Percentiles rank a stretch among this genome's conserved stretches.
Evolutionary conservation across 1,284 basidiomycete species (phyloP).

Genomic region (Mycena citricolor): DNA sequence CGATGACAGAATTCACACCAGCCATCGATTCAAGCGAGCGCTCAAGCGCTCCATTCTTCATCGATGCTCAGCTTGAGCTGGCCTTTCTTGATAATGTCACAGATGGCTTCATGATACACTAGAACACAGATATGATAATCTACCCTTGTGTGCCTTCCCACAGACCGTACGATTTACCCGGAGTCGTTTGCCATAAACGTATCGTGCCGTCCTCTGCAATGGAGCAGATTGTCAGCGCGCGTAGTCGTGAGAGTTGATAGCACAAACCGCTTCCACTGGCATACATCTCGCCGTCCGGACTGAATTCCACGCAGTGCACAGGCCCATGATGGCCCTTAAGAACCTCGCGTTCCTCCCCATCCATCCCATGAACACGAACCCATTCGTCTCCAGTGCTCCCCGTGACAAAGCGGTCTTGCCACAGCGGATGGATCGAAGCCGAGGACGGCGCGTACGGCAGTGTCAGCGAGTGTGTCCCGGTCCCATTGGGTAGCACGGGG

Average conservation of each 20-base stretch:
- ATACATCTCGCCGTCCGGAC: conserved; percentile 98
- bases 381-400: conserved; percentile 92
- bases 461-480: conserved; percentile 63
- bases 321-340: conserved; percentile 98
- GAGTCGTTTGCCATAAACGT: conserved; percentile 93
- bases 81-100: too few species aligned
- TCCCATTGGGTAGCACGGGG: conserved; percentile 59
- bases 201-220: conserved; percentile 86
- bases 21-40: too few species aligned
- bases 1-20: too few species aligned
- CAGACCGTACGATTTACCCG: conserved; percentile 89
- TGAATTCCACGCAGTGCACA: conserved; percentile 91
- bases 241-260: conserved; percentile 1
- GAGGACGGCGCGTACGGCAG: conserved; percentile 86
- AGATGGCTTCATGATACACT: too few species aligned
- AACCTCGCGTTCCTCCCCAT: conserved; percentile 88
- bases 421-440: conserved; percentile 88
- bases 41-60: too few species aligned
- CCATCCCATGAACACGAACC: conserved; percentile 91
- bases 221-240: conserved; percentile 15
- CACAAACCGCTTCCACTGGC: conserved; percentile 90
- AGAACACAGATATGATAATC: conserved; percentile 9
- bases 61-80: too few species aligned
- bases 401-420: conserved; percentile 89
- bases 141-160: conserved; percentile 76